phyloP scores from a whole-genome alignment of 345 rosid genomes.

The Murraya koenigii region DNA sequence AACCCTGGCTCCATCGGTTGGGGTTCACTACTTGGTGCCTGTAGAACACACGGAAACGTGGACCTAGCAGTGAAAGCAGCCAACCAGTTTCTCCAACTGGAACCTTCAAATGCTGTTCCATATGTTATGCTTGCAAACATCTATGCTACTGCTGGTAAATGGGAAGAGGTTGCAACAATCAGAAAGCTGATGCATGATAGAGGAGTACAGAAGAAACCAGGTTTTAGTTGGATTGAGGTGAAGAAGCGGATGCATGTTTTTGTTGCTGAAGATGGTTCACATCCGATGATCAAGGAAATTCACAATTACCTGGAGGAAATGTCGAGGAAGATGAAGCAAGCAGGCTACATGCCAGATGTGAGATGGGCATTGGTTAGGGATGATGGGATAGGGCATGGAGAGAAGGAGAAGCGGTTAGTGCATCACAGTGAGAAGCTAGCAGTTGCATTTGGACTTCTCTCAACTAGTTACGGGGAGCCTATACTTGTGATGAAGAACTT shows the following conservation, averaged over 20 bases:
- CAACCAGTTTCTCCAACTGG: constrained; percentile 50
- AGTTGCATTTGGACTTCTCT: constrained; percentile 78
- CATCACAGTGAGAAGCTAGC: constrained; percentile 93
- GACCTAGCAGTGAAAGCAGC: constrained; percentile 75
- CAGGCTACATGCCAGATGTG: constrained; percentile 76
- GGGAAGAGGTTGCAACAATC: constrained; percentile 65
- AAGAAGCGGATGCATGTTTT: constrained; percentile 62
- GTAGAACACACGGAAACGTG: constrained; percentile 65
- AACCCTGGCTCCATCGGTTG: constrained; percentile 61
- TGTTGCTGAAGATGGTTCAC: constrained; percentile 82
- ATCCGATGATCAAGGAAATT: constrained; percentile 69
- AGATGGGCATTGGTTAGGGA: constrained; percentile 69
- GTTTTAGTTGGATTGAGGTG: constrained; percentile 91
- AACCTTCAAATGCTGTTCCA: constrained; percentile 74
- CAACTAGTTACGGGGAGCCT: constrained; percentile 59
- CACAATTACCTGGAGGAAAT: constrained; percentile 59
- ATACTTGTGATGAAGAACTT: constrained; percentile 74
- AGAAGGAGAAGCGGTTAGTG: constrained; percentile 58
- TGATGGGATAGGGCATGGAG: constrained; percentile 46
- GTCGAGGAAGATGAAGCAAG: constrained; percentile 53
- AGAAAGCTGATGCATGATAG: constrained; percentile 75
- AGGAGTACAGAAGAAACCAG: constrained; percentile 80
- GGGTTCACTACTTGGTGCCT: constrained; percentile 86
- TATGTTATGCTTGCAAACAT: constrained; percentile 87
- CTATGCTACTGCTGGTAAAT: constrained; percentile 56